Conservation (phyloP, 163 green algal genomes). For the Trebouxiophyceae sp. region DNA sequence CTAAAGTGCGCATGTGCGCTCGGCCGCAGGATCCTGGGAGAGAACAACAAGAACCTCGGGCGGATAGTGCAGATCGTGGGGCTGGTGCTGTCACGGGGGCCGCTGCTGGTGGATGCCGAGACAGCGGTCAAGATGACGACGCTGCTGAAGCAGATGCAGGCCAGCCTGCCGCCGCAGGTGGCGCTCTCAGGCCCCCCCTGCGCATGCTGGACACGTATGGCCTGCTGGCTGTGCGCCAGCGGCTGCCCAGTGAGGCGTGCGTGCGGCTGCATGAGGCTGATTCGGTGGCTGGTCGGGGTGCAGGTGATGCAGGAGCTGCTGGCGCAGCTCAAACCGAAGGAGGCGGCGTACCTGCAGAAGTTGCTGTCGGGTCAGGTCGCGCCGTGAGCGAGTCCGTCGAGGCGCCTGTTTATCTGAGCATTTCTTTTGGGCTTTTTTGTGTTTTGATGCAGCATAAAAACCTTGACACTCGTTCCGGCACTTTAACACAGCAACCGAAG, state of each 20-base stretch:
- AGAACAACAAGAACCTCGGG: conserved; percentile 36
- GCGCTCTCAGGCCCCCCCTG: not conserved
- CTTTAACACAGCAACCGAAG: too few species aligned
- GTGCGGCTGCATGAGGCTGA: not conserved
- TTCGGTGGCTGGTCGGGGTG: not conserved
- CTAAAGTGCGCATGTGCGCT: too few species aligned
- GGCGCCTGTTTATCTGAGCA: too few species aligned
- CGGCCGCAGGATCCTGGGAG: conserved; percentile 39
- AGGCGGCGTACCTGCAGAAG: conserved; percentile 11
- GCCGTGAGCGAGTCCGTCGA: too few species aligned
- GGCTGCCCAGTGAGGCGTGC: not conserved
- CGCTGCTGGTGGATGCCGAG: conserved; percentile 43
- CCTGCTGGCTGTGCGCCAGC: not conserved
- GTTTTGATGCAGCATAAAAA: too few species aligned
- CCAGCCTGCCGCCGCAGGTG: conserved; percentile 15
- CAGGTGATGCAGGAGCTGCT: conserved; percentile 35
- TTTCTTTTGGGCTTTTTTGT: too few species aligned
- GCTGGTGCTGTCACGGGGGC: conserved; percentile 51
- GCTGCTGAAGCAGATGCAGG: conserved; percentile 55
- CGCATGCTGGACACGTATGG: not conserved
- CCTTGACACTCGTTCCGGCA: too few species aligned
- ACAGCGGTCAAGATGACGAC: conserved; percentile 34
- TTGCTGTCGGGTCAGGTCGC: not conserved
- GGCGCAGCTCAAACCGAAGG: conserved; percentile 37
- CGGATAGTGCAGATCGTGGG: conserved; percentile 53